phyloP scores from a whole-genome alignment of 768 basidiomycete genomes.

The Sarcomyxa edulis region DNA sequence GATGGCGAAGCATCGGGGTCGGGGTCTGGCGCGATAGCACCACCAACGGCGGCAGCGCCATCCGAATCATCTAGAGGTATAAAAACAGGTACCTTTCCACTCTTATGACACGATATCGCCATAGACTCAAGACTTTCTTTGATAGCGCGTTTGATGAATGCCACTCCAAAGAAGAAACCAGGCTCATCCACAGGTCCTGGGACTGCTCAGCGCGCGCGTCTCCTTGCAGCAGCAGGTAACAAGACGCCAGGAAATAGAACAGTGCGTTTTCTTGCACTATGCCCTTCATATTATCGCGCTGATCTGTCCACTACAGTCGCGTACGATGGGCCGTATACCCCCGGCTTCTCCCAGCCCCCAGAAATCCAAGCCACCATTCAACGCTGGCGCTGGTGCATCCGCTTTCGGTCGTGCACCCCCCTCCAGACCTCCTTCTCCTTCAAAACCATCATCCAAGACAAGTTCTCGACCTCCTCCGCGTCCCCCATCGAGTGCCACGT shows the following conservation, averaged over 20 bases:
- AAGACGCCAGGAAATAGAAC: constrained; percentile 41
- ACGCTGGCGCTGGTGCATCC: constrained; percentile 4
- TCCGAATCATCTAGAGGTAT: constrained; percentile 33
- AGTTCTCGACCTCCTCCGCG: constrained; percentile 18
- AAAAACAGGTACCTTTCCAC: constrained; percentile 51
- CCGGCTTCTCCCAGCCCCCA: constrained; percentile 36
- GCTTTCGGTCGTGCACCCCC: constrained; percentile 9
- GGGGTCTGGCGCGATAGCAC: background rate
- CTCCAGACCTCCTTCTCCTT: constrained; percentile 30
- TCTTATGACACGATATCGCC: constrained; percentile 7
- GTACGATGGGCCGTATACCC: constrained; percentile 27
- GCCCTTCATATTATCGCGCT: background rate
- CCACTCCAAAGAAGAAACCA: constrained; percentile 51
- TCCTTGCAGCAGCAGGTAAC: constrained; percentile 26
- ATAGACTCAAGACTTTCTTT: constrained; percentile 2
- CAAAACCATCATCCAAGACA: constrained; percentile 33
- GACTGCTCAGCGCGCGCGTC: constrained; percentile 42
- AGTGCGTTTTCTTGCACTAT: background rate
- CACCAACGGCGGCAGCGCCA: too few species aligned
- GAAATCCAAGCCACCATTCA: constrained; percentile 42
- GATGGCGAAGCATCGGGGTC: constrained; percentile 34
- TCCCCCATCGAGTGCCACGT: constrained; percentile 60
- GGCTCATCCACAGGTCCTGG: constrained; percentile 48
- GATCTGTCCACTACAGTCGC: constrained; percentile 18
- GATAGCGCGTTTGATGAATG: constrained; percentile 38